A percentile compares a stretch with the other conserved stretches of the same genome.
Conservation (phyloP, 2,329 filamentous ascomycete genomes). For the Aspergillus fischeri region DNA sequence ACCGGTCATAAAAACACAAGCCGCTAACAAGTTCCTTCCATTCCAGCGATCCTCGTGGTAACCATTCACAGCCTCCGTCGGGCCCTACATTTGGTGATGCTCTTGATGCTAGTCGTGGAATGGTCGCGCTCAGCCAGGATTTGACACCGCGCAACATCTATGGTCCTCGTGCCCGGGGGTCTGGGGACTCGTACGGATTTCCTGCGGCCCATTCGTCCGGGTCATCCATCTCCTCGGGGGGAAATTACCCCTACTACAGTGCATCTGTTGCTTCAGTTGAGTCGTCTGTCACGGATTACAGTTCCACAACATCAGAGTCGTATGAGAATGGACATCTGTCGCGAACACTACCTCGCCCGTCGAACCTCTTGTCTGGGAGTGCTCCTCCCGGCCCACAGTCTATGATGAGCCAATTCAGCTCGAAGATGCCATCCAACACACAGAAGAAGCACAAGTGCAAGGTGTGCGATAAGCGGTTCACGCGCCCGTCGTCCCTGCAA, state of each 20-base stretch:
- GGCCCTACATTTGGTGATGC: constrained; percentile 77
- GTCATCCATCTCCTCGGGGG: constrained; percentile 81
- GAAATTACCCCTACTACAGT: constrained; percentile 81
- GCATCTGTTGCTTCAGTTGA: constrained; percentile 67
- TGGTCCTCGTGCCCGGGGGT: constrained; percentile 65
- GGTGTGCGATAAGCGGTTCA: constrained; percentile 97
- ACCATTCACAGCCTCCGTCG: constrained; percentile 47
- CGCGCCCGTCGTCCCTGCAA: constrained; percentile 86
- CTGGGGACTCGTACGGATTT: constrained; percentile 86
- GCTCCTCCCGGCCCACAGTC: constrained; percentile 82
- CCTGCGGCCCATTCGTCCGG: constrained; percentile 85
- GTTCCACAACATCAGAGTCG: constrained; percentile 76
- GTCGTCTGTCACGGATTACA: constrained; percentile 86
- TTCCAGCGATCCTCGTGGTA: constrained; percentile 32
- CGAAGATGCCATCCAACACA: constrained; percentile 89
- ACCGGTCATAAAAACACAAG: background rate
- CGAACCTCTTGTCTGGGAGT: constrained; percentile 57
- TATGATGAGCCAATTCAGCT: constrained; percentile 99
- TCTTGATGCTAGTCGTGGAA: constrained; percentile 86
- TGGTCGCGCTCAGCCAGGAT: constrained; percentile 94
- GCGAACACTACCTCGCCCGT: constrained; percentile 77
- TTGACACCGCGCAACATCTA: constrained; percentile 85
- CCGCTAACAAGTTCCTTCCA: constrained; percentile 13
- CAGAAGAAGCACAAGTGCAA: constrained; percentile 99
- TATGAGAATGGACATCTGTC: constrained; percentile 71